Evolutionary conservation across 2,329 filamentous ascomycete genomes (phyloP).

Genomic region (Geosmithia flava): DNA sequence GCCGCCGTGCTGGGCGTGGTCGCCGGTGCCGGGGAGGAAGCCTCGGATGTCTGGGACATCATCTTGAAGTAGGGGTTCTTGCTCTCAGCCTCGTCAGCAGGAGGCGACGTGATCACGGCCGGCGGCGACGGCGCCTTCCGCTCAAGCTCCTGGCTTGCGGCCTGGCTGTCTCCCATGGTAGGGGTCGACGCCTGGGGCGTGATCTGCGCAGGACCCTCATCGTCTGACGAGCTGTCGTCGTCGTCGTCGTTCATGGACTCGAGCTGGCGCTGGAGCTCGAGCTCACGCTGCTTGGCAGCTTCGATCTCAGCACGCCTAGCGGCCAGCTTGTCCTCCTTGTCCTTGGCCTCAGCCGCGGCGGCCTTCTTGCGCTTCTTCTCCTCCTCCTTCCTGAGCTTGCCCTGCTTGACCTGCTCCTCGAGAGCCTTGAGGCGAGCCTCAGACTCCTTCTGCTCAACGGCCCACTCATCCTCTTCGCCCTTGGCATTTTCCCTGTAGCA

Average conservation of each 20-base stretch:
- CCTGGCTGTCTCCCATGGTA: conserved; percentile 36
- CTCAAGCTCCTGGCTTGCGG: conserved; percentile 42
- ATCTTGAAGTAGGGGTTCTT: conserved; percentile 94
- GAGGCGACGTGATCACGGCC: conserved; percentile 35
- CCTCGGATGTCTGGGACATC: conserved; percentile 57
- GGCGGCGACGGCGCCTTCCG: conserved; percentile 37
- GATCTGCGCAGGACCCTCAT: conserved; percentile 64
- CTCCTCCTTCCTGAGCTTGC: conserved; percentile 92
- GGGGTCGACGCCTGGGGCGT: conserved; percentile 49
- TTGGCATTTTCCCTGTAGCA: conserved; percentile 54
- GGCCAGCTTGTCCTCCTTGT: conserved; percentile 75
- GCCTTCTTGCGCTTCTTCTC: conserved; percentile 90
- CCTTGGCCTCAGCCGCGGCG: conserved; percentile 71
- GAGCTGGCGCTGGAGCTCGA: conserved; percentile 78
- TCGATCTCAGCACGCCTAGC: conserved; percentile 86
- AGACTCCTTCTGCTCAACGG: conserved; percentile 67
- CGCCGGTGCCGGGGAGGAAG: conserved; percentile 23
- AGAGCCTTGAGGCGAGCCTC: conserved; percentile 75
- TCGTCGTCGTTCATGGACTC: conserved; percentile 64
- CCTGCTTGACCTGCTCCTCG: conserved; percentile 85
- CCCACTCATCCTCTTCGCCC: conserved; percentile 69
- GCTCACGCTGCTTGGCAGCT: conserved; percentile 77
- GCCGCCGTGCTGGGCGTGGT: conserved; percentile 22
- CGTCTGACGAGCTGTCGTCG: conserved; percentile 47
- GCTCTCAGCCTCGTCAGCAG: conserved; percentile 52